A percentile compares a stretch with the other conserved stretches of the same genome.
phyloP scores from a whole-genome alignment of 768 basidiomycete genomes.

The Amanita brunnescens region DNA sequence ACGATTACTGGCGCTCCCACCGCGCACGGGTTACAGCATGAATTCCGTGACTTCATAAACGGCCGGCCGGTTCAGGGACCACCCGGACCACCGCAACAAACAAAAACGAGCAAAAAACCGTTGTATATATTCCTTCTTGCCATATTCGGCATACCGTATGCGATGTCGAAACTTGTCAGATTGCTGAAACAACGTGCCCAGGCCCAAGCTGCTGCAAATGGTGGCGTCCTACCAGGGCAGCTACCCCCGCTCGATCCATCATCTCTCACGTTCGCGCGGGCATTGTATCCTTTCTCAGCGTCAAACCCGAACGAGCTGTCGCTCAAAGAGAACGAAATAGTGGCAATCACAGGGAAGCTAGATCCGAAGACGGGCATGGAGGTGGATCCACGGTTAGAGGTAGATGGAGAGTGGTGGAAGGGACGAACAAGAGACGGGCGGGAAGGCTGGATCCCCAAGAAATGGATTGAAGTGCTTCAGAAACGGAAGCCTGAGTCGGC shows the following conservation, averaged over 20 bases:
- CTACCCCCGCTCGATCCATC: conserved; percentile 53
- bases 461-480: conserved; percentile 73
- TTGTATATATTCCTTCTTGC: conserved; percentile 90
- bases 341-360: conserved; percentile 80
- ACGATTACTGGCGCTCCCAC: conserved; percentile 16
- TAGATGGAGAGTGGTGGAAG: conserved; percentile 87
- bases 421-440: conserved; percentile 87
- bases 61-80: conserved; percentile 52
- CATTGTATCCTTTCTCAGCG: conserved; percentile 70
- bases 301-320: conserved; percentile 70
- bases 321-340: conserved; percentile 84
- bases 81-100: conserved; percentile 22
- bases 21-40: conserved; percentile 33
- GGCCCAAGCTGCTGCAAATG: conserved; percentile 33
- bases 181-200: conserved; percentile 60
- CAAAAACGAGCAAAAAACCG: conserved; percentile 80
- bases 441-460: conserved; percentile 91
- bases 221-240: conserved; percentile 16
- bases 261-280: conserved; percentile 74
- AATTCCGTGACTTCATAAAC: conserved; percentile 72
- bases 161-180: conserved; percentile 84
- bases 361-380: conserved; percentile 62
- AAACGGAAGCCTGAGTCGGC: conserved; percentile 22
- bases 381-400: conserved; percentile 54
- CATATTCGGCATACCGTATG: conserved; percentile 86